Conservation (phyloP, 208 protist genomes). For the Trichomonas tenax region DNA sequence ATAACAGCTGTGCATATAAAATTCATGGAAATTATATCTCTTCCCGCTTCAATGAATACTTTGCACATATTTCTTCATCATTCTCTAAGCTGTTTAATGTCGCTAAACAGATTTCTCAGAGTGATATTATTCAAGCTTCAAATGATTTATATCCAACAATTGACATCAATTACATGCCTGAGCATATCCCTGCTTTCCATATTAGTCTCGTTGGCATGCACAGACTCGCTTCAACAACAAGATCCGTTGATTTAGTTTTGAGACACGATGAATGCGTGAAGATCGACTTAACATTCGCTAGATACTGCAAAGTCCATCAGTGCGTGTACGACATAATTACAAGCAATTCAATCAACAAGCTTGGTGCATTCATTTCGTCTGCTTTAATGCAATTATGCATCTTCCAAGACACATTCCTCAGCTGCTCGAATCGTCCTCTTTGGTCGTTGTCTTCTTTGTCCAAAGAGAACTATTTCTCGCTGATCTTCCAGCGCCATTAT, state of each 20-base stretch:
- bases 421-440: not conserved
- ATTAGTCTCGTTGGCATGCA: not conserved
- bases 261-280: not conserved
- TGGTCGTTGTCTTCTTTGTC: not conserved
- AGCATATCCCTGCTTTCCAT: not conserved
- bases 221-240: not conserved
- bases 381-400: not conserved
- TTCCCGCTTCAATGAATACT: not conserved
- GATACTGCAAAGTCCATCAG: not conserved
- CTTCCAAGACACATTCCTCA: not conserved
- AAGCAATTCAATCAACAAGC: not conserved
- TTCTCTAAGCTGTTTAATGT: not conserved
- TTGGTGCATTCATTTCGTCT: not conserved
- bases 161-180: not conserved
- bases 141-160: not conserved
- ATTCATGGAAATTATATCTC: not conserved
- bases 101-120: not conserved
- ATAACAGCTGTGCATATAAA: not conserved
- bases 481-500: not conserved
- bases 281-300: not conserved
- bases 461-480: not conserved
- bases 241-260: not conserved
- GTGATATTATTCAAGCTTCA: not conserved
- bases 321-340: not conserved
- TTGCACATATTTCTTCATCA: not conserved